phyloP scores from a whole-genome alignment of 1,139 yeast species.

The Arxiozyma telluris region DNA sequence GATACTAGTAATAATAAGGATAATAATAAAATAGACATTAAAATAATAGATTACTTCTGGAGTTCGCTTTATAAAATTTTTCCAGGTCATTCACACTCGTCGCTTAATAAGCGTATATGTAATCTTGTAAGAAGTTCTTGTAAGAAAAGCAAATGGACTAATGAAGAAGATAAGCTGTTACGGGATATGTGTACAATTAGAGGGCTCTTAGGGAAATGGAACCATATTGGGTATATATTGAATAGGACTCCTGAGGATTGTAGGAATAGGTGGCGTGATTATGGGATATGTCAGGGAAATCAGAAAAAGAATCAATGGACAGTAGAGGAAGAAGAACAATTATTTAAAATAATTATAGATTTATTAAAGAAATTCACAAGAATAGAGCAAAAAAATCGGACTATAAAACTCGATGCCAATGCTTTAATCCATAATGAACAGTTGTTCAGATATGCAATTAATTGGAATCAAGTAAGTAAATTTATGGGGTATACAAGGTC shows the following conservation, averaged over 20 bases:
- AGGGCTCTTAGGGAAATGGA: conserved; percentile 65
- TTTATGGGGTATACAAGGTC: conserved; percentile 80
- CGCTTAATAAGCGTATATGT: conserved; percentile 82
- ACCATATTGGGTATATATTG: conserved; percentile 61
- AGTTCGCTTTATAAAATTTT: conserved; percentile 63
- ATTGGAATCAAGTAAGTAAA: conserved; percentile 88
- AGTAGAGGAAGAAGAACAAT: conserved; percentile 53
- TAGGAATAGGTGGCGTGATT: conserved; percentile 90
- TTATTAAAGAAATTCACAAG: background rate
- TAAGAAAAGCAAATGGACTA: conserved; percentile 82
- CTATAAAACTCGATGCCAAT: conserved; percentile 42
- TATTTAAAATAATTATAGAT: conserved; percentile 21
- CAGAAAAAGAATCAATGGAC: conserved; percentile 75
- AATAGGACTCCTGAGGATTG: conserved; percentile 97
- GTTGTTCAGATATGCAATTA: conserved; percentile 41
- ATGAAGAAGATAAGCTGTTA: conserved; percentile 62
- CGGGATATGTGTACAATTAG: conserved; percentile 52
- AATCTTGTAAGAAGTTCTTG: conserved; percentile 78
- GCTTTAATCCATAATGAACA: conserved; percentile 24
- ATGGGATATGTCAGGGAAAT: conserved; percentile 74
- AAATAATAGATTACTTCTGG: conserved; percentile 84
- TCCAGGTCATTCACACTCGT: conserved; percentile 76
- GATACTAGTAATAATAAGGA: conserved; percentile 4
- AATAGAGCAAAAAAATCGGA: background rate
- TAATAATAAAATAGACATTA: background rate